Conservation (phyloP, 2,329 filamentous ascomycete species). For the Nemania sp. region DNA sequence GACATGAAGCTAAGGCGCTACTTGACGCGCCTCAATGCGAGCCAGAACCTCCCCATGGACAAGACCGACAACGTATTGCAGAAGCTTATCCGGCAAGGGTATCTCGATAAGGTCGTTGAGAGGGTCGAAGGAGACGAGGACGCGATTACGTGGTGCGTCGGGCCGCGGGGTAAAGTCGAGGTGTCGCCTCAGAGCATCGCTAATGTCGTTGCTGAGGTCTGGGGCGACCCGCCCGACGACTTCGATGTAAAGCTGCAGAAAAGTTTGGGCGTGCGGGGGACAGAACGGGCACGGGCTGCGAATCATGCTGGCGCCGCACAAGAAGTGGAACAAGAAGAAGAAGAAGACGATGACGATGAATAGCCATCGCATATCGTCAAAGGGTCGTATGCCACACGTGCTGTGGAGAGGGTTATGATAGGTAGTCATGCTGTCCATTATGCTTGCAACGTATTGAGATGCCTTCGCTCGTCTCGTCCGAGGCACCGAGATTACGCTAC, state of each 20-base stretch:
- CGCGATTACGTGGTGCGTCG: conserved; percentile 79
- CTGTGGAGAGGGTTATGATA: background rate
- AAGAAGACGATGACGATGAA: conserved; percentile 11
- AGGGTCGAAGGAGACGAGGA: conserved; percentile 70
- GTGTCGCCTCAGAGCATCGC: conserved; percentile 77
- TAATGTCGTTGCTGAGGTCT: conserved; percentile 67
- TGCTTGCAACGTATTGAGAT: background rate
- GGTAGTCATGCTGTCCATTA: background rate
- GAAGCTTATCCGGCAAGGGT: conserved; percentile 79
- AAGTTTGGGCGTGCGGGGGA: conserved; percentile 60
- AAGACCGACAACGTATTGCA: conserved; percentile 77
- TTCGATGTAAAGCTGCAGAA: conserved; percentile 63
- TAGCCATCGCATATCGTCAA: background rate
- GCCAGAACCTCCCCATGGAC: conserved; percentile 73
- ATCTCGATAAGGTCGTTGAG: conserved; percentile 77
- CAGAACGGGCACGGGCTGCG: conserved; percentile 25
- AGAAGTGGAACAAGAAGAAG: background rate
- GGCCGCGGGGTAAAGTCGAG: conserved; percentile 83
- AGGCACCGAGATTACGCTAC: background rate
- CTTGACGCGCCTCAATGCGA: conserved; percentile 74
- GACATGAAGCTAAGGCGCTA: conserved; percentile 80
- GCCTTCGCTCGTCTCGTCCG: background rate
- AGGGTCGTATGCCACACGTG: background rate
- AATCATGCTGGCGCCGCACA: conserved; percentile 27
- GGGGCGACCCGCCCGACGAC: conserved; percentile 57